Conservation (phyloP, 1,284 basidiomycete genomes). For the Psilocybe mexicana region DNA sequence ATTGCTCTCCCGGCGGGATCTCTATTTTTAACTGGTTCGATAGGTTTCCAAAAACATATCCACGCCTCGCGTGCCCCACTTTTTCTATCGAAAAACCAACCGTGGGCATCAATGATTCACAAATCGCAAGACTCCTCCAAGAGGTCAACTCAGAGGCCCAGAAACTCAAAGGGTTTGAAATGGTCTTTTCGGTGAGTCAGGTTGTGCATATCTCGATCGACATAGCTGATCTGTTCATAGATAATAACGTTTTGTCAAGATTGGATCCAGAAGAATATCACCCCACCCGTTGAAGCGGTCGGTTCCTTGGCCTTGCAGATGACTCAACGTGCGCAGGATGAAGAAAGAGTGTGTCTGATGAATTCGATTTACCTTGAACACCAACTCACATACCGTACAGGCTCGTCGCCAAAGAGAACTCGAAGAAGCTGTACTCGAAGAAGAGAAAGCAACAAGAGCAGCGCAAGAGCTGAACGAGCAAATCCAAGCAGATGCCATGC, state of each 20-base stretch:
- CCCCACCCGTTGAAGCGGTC: conserved; percentile 55
- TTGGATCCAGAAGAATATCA: conserved; percentile 62
- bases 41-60: conserved; percentile 80
- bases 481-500: conserved; percentile 59
- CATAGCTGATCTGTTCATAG: conserved; percentile 32
- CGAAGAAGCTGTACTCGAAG: conserved; percentile 50
- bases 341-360: conserved; percentile 31
- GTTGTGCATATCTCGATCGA: background rate
- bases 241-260: conserved; percentile 68
- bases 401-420: conserved; percentile 48
- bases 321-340: conserved; percentile 66
- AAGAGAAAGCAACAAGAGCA: conserved; percentile 44
- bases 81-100: conserved; percentile 69
- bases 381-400: conserved; percentile 18
- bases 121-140: conserved; percentile 54
- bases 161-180: conserved; percentile 61
- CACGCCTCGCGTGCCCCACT: conserved; percentile 61
- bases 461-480: conserved; percentile 62
- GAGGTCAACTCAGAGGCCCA: conserved; percentile 63
- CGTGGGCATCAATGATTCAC: conserved; percentile 52
- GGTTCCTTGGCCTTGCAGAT: conserved; percentile 76
- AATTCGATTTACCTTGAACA: background rate
- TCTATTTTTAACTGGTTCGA: background rate
- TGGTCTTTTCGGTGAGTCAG: conserved; percentile 66
- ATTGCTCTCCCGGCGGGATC: conserved; percentile 1